Base-by-base conservation (phyloP, 257 asterid species). In the Solanum piurae region DNA sequence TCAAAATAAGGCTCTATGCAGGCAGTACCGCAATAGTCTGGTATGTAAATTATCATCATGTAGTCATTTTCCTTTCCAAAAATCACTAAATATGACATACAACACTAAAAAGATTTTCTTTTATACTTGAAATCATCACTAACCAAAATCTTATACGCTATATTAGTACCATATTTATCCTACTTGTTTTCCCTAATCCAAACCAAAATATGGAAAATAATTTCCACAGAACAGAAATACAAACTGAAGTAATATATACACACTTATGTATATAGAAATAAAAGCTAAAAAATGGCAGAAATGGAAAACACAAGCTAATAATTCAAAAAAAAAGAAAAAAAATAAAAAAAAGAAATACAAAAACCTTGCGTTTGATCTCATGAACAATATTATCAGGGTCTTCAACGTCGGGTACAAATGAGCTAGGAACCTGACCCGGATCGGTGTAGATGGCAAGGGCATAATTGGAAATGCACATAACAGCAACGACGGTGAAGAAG, bases 341-440 rank as follows among this genome's bases (percentile, higher is more conserved):
- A 86, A 49, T 2, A 85, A 52, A 87, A 27, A 5, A 23, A 52
- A n/a, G 66, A 82, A 68, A 23, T 33, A 68, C 87, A 68, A 5
- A 40, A 83, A 94, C 99, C 99, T 96, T 96, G 93, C 98, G 98
- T 90, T 95, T 96, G 93, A 96, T 93, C 95, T 96, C 99, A 72
- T 94, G 98, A 91, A 95, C 90, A 88, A 93, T 90, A 83, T 82
- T 91, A 27, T 85, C 89, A 3, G 93, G 86, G 60, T 94, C 96
- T 93, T 95, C 99, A 37, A 94, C 66, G 86, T 94, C 96, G 25
- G 98, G 98, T 55, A 88, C 73, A 85, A 89, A 96, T 10, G 96
- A 90, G 37, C 31, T 49, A 33, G 98, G 99, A 83, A 96, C 96
- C 93, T 94, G 95, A 90, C 99, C 99, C 90, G 99, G 98, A 89